Percentiles rank a stretch among this genome's conserved stretches.
phyloP scores from a whole-genome alignment of 345 rosid genomes.

The Linum lewisii region DNA sequence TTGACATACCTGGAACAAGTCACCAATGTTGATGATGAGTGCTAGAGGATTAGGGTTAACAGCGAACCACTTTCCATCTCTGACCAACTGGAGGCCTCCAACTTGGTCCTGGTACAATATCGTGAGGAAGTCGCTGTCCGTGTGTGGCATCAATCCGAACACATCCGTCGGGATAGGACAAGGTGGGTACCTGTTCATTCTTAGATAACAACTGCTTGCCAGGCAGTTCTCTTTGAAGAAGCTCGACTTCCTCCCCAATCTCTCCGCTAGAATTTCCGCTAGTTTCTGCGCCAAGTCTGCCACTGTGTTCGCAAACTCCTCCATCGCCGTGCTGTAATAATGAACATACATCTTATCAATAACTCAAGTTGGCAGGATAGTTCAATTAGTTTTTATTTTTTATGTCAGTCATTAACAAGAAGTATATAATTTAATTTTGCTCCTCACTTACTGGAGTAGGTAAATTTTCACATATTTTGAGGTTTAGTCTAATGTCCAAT shows the following conservation, averaged over 20 bases:
- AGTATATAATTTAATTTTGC: no score
- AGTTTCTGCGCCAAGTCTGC: conserved; percentile 33
- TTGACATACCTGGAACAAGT: conserved; percentile 70
- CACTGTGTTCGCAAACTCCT: conserved; percentile 26
- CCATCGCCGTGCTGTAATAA: conserved; percentile 29
- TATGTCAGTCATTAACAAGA: no score
- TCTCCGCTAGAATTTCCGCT: conserved; percentile 34
- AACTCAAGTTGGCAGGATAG: no score
- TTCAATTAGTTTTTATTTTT: no score
- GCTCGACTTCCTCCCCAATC: conserved; percentile 25
- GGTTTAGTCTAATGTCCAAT: no score
- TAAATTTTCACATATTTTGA: no score
- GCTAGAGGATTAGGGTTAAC: conserved; percentile 54
- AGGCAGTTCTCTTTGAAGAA: conserved; percentile 39
- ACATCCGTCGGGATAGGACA: conserved; percentile 37
- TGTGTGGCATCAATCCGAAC: conserved; percentile 69
- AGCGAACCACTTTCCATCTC: conserved; percentile 49
- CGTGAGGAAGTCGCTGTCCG: conserved; percentile 58
- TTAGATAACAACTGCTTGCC: conserved; percentile 31
- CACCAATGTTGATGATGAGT: conserved; percentile 59
- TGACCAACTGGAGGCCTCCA: conserved; percentile 58
- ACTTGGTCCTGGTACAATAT: conserved; percentile 47
- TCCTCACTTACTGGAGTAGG: no score
- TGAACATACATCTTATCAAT: background rate
- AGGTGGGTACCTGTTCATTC: conserved; percentile 76